Percentiles rank a stretch among this genome's conserved stretches.
These are phyloP conservation scores for Fusarium staphyleae DNA, from an alignment of 2,329 filamentous ascomycete species.

Conservation along the genomic window DNA sequence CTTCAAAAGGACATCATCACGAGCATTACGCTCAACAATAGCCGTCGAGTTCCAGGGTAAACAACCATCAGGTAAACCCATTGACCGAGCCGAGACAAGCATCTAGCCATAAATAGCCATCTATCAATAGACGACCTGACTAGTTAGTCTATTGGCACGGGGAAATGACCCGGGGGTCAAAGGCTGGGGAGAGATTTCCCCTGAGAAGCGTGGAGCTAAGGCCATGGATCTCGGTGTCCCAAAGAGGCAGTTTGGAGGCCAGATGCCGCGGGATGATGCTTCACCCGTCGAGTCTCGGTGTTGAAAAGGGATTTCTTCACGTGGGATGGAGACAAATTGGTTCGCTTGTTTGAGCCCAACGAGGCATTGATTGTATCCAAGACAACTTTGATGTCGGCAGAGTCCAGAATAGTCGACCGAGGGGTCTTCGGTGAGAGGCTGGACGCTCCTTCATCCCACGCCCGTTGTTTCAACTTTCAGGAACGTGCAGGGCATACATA, in stretches of 20 bases:
- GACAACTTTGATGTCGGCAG: slow-evolving; percentile 17
- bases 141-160: slow-evolving; percentile 31
- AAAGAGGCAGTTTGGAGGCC: slow-evolving; percentile 23
- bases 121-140: no score
- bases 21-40: no score
- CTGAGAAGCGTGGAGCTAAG: slow-evolving; percentile 28
- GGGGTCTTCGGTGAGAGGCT: slow-evolving; percentile 20
- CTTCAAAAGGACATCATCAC: no score
- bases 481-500: neutral
- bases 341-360: slow-evolving; percentile 1
- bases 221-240: slow-evolving; percentile 34
- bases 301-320: slow-evolving; percentile 40
- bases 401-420: slow-evolving; percentile 26
- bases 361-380: neutral
- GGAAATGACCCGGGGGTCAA: slow-evolving; percentile 16
- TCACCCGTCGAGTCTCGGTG: slow-evolving; percentile 32
- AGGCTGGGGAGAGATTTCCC: slow-evolving; percentile 24
- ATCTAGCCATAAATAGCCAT: no score
- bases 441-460: slow-evolving; percentile 16
- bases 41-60: no score
- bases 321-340: slow-evolving; percentile 22
- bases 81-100: no score
- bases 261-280: slow-evolving; percentile 18
- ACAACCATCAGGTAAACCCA: no score
- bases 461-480: neutral